phyloP scores from a whole-genome alignment of 306 rosid species.

The Argentina anserina region DNA sequence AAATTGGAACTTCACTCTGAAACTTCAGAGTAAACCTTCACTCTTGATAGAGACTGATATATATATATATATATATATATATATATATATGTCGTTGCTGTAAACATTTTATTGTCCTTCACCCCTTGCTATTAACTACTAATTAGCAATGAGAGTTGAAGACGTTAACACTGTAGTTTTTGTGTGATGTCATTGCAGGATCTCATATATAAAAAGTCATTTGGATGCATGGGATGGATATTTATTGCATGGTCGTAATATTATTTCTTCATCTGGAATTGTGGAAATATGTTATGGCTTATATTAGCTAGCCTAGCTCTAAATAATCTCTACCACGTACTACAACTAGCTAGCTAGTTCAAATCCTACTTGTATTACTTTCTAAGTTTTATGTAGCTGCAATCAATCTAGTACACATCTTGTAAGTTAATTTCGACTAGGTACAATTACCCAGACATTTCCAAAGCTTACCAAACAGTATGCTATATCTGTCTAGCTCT shows the following conservation, averaged over 20 bases:
- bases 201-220: background rate
- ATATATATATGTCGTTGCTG: no score
- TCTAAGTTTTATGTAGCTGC: background rate
- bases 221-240: slow-evolving; percentile 6
- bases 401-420: background rate
- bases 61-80: no score
- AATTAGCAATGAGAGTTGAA: background rate
- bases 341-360: slow-evolving; percentile 6
- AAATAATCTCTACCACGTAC: slow-evolving; percentile 7
- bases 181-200: background rate
- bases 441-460: slow-evolving; percentile 2
- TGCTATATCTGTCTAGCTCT: background rate
- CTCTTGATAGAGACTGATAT: no score
- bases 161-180: background rate
- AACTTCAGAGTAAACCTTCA: no score
- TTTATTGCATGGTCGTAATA: background rate
- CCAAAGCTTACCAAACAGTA: background rate
- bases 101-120: background rate
- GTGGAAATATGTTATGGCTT: background rate
- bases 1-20: no score
- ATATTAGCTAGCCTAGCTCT: slow-evolving; percentile 10
- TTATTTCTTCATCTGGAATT: background rate
- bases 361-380: background rate
- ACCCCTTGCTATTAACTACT: background rate
- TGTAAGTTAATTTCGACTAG: slow-evolving; percentile 8